Conservation (phyloP, 352 stramenopile species). For the Pythium aphanidermatum region DNA sequence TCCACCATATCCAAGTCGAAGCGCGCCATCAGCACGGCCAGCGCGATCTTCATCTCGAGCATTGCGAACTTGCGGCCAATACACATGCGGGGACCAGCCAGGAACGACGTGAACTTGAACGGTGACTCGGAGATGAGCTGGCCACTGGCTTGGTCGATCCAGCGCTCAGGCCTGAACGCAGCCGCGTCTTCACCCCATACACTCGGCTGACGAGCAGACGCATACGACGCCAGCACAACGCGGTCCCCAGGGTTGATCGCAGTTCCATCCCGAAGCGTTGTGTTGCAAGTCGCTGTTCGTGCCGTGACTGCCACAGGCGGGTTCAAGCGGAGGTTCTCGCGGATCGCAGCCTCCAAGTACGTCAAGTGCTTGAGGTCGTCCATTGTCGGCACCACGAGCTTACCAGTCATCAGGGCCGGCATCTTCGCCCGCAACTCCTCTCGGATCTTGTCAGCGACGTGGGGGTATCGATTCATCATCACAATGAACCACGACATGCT, state of each 20-base stretch:
- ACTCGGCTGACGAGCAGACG: slow-evolving; percentile 16
- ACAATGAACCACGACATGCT: slow-evolving; percentile 67
- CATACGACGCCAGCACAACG: slow-evolving; percentile 28
- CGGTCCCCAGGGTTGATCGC: slow-evolving; percentile 20
- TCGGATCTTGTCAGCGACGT: slow-evolving; percentile 43
- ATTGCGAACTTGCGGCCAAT: slow-evolving; percentile 47
- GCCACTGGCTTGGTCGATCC: slow-evolving; percentile 17
- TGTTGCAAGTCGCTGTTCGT: slow-evolving; percentile 32
- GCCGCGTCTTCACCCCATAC: slow-evolving; percentile 31
- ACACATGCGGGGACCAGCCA: slow-evolving; percentile 47
- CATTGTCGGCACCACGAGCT: slow-evolving; percentile 22
- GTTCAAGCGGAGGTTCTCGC: slow-evolving; percentile 61
- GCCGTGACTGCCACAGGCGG: slow-evolving; percentile 51
- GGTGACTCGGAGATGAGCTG: slow-evolving; percentile 14
- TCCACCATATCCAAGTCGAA: slow-evolving; percentile 43
- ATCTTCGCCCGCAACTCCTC: slow-evolving; percentile 41
- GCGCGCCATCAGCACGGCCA: slow-evolving; percentile 41
- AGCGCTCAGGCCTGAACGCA: slow-evolving; percentile 32
- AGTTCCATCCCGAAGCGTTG: slow-evolving; percentile 40
- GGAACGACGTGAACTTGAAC: slow-evolving; percentile 37
- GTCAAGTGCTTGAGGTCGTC: slow-evolving; percentile 41
- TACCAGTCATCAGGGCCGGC: slow-evolving; percentile 6
- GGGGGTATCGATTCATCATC: slow-evolving; percentile 41
- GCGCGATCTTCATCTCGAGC: slow-evolving; percentile 54
- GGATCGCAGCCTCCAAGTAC: slow-evolving; percentile 55